Conservation (phyloP, 2,329 filamentous ascomycete species). For the Neonectria faginata region DNA sequence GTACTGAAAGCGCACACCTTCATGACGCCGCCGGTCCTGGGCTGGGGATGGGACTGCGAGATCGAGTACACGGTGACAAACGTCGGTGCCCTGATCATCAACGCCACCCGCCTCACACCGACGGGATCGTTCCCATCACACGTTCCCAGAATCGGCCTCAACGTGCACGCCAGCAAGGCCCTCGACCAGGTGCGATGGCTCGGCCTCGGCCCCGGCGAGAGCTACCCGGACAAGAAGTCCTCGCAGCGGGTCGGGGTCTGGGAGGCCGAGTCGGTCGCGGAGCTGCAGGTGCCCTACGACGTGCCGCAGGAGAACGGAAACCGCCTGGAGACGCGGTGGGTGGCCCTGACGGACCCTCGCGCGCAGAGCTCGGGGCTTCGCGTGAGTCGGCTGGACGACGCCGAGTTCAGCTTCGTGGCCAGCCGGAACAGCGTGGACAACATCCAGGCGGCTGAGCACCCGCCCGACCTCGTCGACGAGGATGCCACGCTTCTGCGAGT, state of each 20-base stretch:
- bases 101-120: conserved; percentile 57
- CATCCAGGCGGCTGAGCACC: conserved; percentile 71
- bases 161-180: conserved; percentile 61
- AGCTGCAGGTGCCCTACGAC: conserved; percentile 70
- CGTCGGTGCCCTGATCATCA: conserved; percentile 59
- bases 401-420: conserved; percentile 64
- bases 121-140: conserved; percentile 64
- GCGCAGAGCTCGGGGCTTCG: conserved; percentile 36
- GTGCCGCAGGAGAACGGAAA: conserved; percentile 77
- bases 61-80: conserved; percentile 64
- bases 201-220: conserved; percentile 72
- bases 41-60: conserved; percentile 66
- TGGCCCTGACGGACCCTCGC: conserved; percentile 51
- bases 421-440: conserved; percentile 64
- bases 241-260: conserved; percentile 67
- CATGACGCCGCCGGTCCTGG: conserved; percentile 69
- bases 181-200: conserved; percentile 68
- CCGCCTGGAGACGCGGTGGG: conserved; percentile 69
- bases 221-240: conserved; percentile 71
- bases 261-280: conserved; percentile 54
- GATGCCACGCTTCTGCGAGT: conserved; percentile 58
- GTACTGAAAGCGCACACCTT: conserved; percentile 65
- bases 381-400: conserved; percentile 33
- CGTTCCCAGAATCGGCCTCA: conserved; percentile 72
- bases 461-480: conserved; percentile 68